Evolutionary conservation across 257 asterid genomes (phyloP).

Genomic region (Ehretia macrophylla): DNA sequence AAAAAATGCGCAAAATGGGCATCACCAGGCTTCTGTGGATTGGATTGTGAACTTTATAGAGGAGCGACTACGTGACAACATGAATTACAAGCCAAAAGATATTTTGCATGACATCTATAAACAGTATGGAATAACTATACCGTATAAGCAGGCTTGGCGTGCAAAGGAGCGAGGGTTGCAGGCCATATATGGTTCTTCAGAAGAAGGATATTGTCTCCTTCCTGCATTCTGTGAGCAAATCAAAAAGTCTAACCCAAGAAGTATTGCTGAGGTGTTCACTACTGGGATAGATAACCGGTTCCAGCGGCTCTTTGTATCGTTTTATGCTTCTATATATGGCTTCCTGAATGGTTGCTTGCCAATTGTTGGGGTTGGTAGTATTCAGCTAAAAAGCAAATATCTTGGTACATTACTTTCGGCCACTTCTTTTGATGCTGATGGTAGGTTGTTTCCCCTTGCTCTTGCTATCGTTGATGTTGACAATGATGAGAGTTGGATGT

Average conservation of each 20-base stretch:
- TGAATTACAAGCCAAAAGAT: constrained; percentile 78
- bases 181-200: constrained; percentile 75
- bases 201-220: constrained; percentile 70
- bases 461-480: constrained; percentile 66
- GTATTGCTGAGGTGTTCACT: constrained; percentile 64
- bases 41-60: constrained; percentile 82
- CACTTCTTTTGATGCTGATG: constrained; percentile 71
- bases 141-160: constrained; percentile 87
- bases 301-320: constrained; percentile 60
- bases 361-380: constrained; percentile 52
- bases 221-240: constrained; percentile 69
- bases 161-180: constrained; percentile 88
- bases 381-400: constrained; percentile 66
- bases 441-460: constrained; percentile 68
- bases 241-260: constrained; percentile 50
- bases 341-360: constrained; percentile 68
- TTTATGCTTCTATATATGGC: constrained; percentile 57
- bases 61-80: constrained; percentile 56
- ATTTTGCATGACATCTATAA: constrained; percentile 57
- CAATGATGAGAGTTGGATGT: constrained; percentile 71
- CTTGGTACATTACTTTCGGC: constrained; percentile 66
- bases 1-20: constrained; percentile 57
- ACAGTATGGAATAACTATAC: constrained; percentile 73
- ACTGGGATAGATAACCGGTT: constrained; percentile 57
- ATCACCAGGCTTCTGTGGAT: constrained; percentile 81